phyloP scores from a whole-genome alignment of 768 basidiomycete species.

The Tricholoma flavovirens region DNA sequence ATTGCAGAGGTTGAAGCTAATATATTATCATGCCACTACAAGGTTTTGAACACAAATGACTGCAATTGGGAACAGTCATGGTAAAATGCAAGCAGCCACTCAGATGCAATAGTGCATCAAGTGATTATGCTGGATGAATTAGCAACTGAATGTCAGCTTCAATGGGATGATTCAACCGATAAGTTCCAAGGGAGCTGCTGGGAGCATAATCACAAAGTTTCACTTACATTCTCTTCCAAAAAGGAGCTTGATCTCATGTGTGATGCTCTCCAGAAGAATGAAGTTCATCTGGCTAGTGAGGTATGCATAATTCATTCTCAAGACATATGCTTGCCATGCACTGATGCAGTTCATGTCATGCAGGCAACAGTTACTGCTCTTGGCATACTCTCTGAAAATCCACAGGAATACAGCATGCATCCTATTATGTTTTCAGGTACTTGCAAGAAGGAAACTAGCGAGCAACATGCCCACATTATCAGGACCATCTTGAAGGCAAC shows the following conservation, averaged over 20 bases:
- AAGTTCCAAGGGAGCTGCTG: no score
- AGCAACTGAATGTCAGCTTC: conserved; percentile 1
- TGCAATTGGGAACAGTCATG: no score
- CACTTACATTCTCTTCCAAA: conserved; percentile 19
- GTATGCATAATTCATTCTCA: neutral
- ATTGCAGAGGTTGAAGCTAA: no score
- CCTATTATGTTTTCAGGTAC: no score
- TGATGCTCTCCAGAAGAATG: neutral
- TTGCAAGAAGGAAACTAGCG: neutral
- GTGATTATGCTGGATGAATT: conserved; percentile 11
- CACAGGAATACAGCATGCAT: neutral
- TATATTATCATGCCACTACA: no score
- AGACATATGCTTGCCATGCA: neutral
- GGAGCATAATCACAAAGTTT: no score
- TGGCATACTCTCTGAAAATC: neutral
- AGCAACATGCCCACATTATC: neutral
- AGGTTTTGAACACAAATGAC: no score
- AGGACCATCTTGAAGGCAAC: neutral
- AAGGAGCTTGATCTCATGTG: conserved; percentile 12
- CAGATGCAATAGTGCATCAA: neutral
- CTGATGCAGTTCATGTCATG: neutral
- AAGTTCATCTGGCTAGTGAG: no score
- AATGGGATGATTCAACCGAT: conserved; percentile 3
- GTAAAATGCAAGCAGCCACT: neutral
- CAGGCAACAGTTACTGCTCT: neutral